Conservation (phyloP, 2,329 filamentous ascomycete species). For the Ophiostoma sp. region DNA sequence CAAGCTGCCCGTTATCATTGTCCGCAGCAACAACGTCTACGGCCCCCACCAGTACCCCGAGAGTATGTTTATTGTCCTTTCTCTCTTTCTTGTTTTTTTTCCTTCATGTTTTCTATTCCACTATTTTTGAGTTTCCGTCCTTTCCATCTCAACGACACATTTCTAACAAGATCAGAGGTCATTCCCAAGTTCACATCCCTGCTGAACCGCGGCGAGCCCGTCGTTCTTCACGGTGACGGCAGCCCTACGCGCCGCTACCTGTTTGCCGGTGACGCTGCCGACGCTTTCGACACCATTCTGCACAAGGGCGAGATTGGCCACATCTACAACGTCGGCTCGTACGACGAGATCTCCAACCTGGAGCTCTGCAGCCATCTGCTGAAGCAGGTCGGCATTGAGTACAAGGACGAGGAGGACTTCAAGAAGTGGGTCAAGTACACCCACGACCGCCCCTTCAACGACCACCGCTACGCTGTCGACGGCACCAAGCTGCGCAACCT, state of each 20-base stretch:
- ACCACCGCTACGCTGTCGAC: slow-evolving; percentile 67
- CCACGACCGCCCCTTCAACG: slow-evolving; percentile 72
- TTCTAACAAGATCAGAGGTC: slow-evolving; percentile 53
- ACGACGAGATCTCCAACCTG: slow-evolving; percentile 71
- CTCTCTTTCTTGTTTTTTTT: too few species aligned
- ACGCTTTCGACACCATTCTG: slow-evolving; percentile 78
- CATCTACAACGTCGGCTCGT: slow-evolving; percentile 76
- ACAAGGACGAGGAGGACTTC: slow-evolving; percentile 48
- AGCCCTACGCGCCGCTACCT: slow-evolving; percentile 70
- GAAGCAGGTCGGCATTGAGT: slow-evolving; percentile 53
- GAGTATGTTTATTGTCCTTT: slow-evolving; percentile 48
- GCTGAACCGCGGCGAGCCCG: slow-evolving; percentile 58
- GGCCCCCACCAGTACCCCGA: slow-evolving; percentile 80
- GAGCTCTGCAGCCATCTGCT: slow-evolving; percentile 63
- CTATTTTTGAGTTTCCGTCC: not conserved
- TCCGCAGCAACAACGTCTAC: slow-evolving; percentile 80
- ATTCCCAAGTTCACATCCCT: slow-evolving; percentile 77
- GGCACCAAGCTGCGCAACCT: slow-evolving; percentile 61
- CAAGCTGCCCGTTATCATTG: slow-evolving; percentile 72
- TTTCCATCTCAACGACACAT: too few species aligned
- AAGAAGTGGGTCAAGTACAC: slow-evolving; percentile 67
- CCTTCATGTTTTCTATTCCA: not conserved
- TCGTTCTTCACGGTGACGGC: slow-evolving; percentile 72
- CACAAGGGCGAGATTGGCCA: slow-evolving; percentile 70
- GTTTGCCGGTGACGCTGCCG: slow-evolving; percentile 71